Percentiles rank a stretch among this genome's conserved stretches.
Evolutionary conservation across 495 filamentous ascomycete genomes (phyloP).

Genomic region (Penicillium maclennaniae): DNA sequence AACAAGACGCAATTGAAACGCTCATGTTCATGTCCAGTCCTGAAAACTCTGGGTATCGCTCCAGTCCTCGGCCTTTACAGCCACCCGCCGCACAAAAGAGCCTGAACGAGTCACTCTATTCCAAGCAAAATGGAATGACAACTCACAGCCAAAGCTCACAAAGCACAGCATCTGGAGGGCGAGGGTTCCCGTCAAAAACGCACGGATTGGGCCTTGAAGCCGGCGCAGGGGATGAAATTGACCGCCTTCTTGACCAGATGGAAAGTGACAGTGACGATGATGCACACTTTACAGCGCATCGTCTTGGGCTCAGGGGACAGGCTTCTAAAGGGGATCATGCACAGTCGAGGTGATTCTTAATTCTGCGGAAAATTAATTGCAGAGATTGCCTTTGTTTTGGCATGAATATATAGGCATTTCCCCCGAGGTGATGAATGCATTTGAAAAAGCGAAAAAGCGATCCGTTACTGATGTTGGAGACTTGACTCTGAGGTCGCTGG

Average conservation of each 20-base stretch:
- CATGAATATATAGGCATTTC: neutral
- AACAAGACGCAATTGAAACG: slow-evolving; percentile 85
- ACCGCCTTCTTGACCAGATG: slow-evolving; percentile 52
- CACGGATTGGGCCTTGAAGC: slow-evolving; percentile 26
- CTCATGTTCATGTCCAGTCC: slow-evolving; percentile 86
- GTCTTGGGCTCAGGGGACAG: slow-evolving; percentile 6
- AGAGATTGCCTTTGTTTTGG: neutral
- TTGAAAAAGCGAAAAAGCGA: neutral
- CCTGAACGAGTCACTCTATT: slow-evolving; percentile 30
- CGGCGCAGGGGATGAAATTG: slow-evolving; percentile 47
- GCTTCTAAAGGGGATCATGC: slow-evolving; percentile 7
- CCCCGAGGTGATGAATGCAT: neutral
- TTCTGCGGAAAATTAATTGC: neutral
- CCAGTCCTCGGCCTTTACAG: slow-evolving; percentile 31
- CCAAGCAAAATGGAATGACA: slow-evolving; percentile 10
- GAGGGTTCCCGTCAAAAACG: slow-evolving; percentile 1
- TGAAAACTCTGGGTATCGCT: slow-evolving; percentile 58
- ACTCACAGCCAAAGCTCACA: slow-evolving; percentile 22
- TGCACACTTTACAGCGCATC: slow-evolving; percentile 21
- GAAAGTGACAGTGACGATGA: slow-evolving; percentile 43
- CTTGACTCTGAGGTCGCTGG: too few species aligned
- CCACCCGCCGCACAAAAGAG: slow-evolving; percentile 25
- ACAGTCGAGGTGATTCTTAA: slow-evolving; percentile 6
- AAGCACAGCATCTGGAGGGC: slow-evolving; percentile 10
- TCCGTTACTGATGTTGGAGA: neutral